Percentiles rank a stretch among this genome's conserved stretches.
Conservation (phyloP, 306 rosid species). For the Dalbergia oliveri region DNA sequence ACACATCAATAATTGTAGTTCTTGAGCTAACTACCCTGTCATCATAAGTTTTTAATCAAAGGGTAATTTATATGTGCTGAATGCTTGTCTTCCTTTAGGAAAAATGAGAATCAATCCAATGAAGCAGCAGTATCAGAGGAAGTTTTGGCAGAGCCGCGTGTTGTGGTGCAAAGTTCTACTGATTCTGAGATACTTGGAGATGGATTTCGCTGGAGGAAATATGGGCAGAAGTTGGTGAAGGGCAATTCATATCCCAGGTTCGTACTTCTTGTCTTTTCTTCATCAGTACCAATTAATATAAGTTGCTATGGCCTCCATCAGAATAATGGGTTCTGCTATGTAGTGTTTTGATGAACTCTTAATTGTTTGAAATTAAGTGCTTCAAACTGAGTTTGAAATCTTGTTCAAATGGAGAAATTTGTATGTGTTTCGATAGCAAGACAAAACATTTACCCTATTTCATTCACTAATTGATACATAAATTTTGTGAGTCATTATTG, state of each 20-base stretch:
- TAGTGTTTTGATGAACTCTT: neutral
- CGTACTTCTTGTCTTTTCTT: slow-evolving; percentile 12
- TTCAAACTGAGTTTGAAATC: neutral
- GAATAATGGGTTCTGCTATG: neutral
- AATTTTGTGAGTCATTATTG: too few species aligned
- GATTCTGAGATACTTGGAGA: slow-evolving; percentile 76
- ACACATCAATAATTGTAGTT: neutral
- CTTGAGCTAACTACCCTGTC: slow-evolving; percentile 10
- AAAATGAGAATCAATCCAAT: slow-evolving; percentile 62
- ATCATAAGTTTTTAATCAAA: slow-evolving; percentile 19
- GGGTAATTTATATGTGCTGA: slow-evolving; percentile 12
- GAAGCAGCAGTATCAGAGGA: slow-evolving; percentile 70
- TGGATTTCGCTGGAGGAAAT: slow-evolving; percentile 98
- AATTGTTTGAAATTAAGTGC: neutral
- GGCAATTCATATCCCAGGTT: slow-evolving; percentile 94
- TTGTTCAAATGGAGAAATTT: too few species aligned
- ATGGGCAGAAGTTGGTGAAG: slow-evolving; percentile 96
- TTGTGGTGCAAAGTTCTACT: slow-evolving; percentile 65
- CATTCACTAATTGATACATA: too few species aligned
- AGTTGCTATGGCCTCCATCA: neutral
- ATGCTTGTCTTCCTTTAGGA: slow-evolving; percentile 59
- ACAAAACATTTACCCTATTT: too few species aligned
- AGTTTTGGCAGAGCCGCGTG: slow-evolving; percentile 61
- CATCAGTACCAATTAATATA: neutral
- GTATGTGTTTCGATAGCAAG: too few species aligned